Conservation (phyloP, 2,329 filamentous ascomycete species). For the Monosporascus sp. region DNA sequence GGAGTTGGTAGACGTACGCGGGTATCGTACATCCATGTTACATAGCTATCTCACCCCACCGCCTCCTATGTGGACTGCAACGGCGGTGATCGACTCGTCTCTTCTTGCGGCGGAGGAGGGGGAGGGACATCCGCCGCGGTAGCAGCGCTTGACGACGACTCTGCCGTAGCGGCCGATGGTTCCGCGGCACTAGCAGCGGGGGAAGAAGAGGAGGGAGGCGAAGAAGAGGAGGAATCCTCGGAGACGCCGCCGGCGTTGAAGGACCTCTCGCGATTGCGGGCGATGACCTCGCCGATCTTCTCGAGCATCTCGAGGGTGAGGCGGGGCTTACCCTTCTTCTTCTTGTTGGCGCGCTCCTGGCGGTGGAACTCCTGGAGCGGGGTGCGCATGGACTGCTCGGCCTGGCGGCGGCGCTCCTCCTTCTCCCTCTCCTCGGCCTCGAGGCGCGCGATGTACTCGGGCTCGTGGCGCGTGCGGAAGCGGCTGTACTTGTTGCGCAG, state of each 20-base stretch:
- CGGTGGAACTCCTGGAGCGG: conserved; percentile 57
- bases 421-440: conserved; percentile 49
- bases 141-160: neutral
- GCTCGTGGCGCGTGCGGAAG: conserved; percentile 76
- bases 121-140: conserved; percentile 1
- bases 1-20: too few relatives aligned
- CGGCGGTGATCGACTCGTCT: conserved; percentile 7
- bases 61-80: conserved; percentile 13
- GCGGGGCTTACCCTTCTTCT: conserved; percentile 48
- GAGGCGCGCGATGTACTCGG: conserved; percentile 64
- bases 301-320: conserved; percentile 55
- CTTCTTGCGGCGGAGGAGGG: conserved; percentile 1
- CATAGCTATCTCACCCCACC: too few relatives aligned
- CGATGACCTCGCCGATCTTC: conserved; percentile 58
- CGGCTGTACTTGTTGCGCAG: conserved; percentile 76
- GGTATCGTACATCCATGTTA: too few relatives aligned
- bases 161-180: neutral
- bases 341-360: conserved; percentile 45
- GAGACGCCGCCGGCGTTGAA: conserved; percentile 34
- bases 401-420: conserved; percentile 35
- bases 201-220: neutral
- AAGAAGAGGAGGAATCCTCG: conserved; percentile 28
- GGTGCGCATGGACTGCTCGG: conserved; percentile 32
- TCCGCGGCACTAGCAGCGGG: neutral
- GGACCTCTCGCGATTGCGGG: conserved; percentile 42